Conservation (phyloP, 345 rosid species). For the Syzygium aqueum region DNA sequence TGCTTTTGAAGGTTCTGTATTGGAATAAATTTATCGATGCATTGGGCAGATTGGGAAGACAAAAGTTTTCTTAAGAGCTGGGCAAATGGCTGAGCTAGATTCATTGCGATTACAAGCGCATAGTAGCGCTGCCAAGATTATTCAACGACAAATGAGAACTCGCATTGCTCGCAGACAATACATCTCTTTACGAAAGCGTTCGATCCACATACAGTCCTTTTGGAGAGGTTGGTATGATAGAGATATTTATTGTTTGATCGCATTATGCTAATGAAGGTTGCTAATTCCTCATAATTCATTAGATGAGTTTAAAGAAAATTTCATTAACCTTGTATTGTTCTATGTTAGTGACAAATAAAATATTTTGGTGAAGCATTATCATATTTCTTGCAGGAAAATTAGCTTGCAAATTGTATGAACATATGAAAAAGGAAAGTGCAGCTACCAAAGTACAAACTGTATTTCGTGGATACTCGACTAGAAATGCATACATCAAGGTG, state of each 20-base stretch:
- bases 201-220: conserved; percentile 54
- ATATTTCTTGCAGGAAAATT: conserved; percentile 31
- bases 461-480: conserved; percentile 51
- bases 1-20: not conserved
- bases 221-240: conserved; percentile 65
- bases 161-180: conserved; percentile 35
- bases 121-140: conserved; percentile 49
- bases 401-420: conserved; percentile 24
- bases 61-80: conserved; percentile 69
- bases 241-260: not conserved
- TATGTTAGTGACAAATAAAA: not conserved
- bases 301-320: not conserved
- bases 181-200: conserved; percentile 29
- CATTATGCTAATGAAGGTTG: not conserved
- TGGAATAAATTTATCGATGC: not conserved
- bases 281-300: not conserved
- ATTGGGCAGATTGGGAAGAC: conserved; percentile 67
- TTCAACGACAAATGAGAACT: conserved; percentile 48
- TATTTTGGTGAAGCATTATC: not conserved
- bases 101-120: conserved; percentile 42
- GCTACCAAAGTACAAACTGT: conserved; percentile 67
- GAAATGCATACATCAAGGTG: conserved; percentile 23
- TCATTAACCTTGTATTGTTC: not conserved
- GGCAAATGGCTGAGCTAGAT: conserved; percentile 79
- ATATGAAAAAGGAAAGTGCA: conserved; percentile 43